Evolutionary conservation across 371 early-diverging fungal species (phyloP).

Genomic region (Capniomyces stellatus): DNA sequence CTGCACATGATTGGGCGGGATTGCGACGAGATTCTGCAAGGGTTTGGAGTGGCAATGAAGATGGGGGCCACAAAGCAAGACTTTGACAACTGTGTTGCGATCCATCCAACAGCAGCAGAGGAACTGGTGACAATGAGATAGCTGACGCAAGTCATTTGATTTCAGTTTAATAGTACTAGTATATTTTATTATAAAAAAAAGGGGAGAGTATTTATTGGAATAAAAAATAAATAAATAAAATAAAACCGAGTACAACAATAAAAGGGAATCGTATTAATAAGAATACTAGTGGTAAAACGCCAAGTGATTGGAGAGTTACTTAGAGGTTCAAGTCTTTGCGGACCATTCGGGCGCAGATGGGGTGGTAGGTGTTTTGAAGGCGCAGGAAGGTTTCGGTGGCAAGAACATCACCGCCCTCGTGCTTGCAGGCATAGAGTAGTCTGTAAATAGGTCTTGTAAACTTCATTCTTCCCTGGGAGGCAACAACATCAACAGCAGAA

Average conservation of each 20-base stretch:
- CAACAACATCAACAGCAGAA: slow-evolving; percentile 55
- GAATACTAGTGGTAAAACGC: background rate
- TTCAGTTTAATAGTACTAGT: background rate
- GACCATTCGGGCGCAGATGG: slow-evolving; percentile 69
- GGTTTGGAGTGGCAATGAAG: slow-evolving; percentile 72
- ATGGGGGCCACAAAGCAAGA: slow-evolving; percentile 94
- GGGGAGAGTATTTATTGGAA: too few species aligned
- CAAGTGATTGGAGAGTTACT: background rate
- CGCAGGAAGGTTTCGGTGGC: slow-evolving; percentile 64
- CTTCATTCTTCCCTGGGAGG: slow-evolving; percentile 89
- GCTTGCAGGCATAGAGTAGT: slow-evolving; percentile 13
- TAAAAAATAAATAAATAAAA: too few species aligned
- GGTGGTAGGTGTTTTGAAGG: slow-evolving; percentile 76
- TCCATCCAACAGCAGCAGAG: slow-evolving; percentile 96
- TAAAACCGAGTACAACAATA: too few species aligned
- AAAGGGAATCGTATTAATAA: background rate
- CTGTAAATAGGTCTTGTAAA: slow-evolving; percentile 70
- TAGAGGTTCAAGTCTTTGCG: slow-evolving; percentile 56
- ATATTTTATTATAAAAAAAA: too few species aligned
- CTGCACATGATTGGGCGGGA: slow-evolving; percentile 85
- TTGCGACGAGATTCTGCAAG: slow-evolving; percentile 92
- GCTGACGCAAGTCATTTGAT: background rate
- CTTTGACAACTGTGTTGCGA: slow-evolving; percentile 89
- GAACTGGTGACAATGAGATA: slow-evolving; percentile 47
- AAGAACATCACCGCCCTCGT: slow-evolving; percentile 37